These are phyloP conservation scores for Neurospora sp. DNA, from an alignment of 495 filamentous ascomycete genomes.

Conservation along the genomic window DNA sequence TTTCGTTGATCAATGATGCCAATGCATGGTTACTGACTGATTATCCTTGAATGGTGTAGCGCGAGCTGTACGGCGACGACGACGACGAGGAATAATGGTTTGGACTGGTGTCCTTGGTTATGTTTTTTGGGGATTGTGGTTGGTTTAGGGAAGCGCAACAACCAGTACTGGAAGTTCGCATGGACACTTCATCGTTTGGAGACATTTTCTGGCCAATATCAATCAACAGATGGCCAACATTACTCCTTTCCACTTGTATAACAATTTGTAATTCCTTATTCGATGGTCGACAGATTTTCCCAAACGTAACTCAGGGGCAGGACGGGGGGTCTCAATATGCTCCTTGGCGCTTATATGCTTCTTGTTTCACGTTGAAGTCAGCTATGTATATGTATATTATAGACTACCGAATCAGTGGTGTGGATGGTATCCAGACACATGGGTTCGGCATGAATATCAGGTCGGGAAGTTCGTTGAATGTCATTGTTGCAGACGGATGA, in stretches of 20 bases:
- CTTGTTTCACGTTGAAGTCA: background rate
- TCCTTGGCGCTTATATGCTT: background rate
- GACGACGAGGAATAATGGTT: background rate
- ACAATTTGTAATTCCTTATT: background rate
- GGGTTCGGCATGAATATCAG: background rate
- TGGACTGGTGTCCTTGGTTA: background rate
- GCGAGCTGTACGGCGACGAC: constrained; percentile 16
- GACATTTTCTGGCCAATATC: background rate
- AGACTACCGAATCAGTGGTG: background rate
- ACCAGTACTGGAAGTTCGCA: background rate
- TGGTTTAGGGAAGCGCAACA: background rate
- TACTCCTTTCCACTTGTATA: background rate
- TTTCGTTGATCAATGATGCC: background rate
- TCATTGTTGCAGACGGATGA: background rate
- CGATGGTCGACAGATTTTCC: background rate
- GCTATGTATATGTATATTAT: background rate
- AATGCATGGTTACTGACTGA: background rate
- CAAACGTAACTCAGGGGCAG: background rate
- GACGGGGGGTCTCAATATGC: background rate
- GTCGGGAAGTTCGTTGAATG: background rate
- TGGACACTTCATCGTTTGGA: background rate
- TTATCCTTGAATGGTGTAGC: background rate
- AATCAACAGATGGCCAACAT: background rate
- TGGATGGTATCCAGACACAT: background rate
- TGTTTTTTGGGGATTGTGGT: background rate